Conservation (phyloP, 2,329 filamentous ascomycete species). For the Phoma sp. region DNA sequence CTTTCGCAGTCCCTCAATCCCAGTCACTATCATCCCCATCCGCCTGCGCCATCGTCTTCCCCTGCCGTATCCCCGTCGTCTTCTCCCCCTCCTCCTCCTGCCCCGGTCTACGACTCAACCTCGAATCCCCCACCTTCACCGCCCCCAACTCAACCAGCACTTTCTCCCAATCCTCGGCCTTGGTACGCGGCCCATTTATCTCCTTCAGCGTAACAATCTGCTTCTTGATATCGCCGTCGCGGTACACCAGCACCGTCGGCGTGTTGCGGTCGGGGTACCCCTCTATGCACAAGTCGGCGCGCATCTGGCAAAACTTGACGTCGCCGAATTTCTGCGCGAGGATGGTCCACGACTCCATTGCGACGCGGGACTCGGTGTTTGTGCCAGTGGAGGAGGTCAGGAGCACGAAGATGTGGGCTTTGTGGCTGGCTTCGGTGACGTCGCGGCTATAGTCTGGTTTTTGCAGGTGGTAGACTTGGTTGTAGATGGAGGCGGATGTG, state of each 20-base stretch:
- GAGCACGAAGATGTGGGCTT: conserved; percentile 75
- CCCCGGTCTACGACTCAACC: conserved; percentile 69
- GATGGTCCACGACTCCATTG: conserved; percentile 86
- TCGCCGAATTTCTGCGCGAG: conserved; percentile 87
- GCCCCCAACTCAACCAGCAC: conserved; percentile 84
- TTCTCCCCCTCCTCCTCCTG: conserved; percentile 58
- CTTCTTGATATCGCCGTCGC: conserved; percentile 88
- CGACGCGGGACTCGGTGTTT: conserved; percentile 83
- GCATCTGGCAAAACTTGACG: conserved; percentile 97
- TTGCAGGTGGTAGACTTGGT: conserved; percentile 89
- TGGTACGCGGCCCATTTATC: conserved; percentile 66
- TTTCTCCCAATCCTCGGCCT: conserved; percentile 71
- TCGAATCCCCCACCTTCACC: conserved; percentile 77
- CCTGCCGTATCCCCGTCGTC: conserved; percentile 60
- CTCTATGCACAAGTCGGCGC: conserved; percentile 91
- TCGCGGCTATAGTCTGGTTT: conserved; percentile 93
- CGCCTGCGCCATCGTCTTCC: conserved; percentile 49
- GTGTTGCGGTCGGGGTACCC: conserved; percentile 95
- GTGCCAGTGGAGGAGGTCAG: conserved; percentile 78
- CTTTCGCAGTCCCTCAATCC: conserved; percentile 25
- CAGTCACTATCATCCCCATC: conserved; percentile 70
- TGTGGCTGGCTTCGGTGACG: conserved; percentile 87
- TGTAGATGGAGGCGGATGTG: conserved; percentile 79
- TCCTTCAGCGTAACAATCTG: conserved; percentile 90
- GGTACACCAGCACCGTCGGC: conserved; percentile 91